phyloP scores from a whole-genome alignment of 805 yeast species.

The Candida taoyuanica region DNA sequence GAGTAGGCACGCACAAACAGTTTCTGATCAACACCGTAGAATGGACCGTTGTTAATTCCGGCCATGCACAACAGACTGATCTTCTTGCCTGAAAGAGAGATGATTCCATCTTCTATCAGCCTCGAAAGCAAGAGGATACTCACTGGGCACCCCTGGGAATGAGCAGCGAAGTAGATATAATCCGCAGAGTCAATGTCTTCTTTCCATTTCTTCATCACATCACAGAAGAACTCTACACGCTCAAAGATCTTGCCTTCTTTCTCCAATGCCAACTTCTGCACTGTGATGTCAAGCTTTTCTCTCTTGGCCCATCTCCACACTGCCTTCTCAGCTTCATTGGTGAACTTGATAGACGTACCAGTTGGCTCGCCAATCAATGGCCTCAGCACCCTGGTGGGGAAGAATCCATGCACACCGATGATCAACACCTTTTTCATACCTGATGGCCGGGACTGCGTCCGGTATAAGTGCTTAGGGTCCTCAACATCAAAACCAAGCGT shows the following conservation, averaged over 20 bases:
- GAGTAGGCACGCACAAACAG: slow-evolving; percentile 84
- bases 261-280: slow-evolving; percentile 91
- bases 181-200: slow-evolving; percentile 59
- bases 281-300: slow-evolving; percentile 34
- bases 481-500: slow-evolving; percentile 25
- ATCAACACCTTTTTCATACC: slow-evolving; percentile 60
- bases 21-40: slow-evolving; percentile 82
- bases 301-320: slow-evolving; percentile 55
- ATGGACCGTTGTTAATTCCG: slow-evolving; percentile 91
- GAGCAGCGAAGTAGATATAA: slow-evolving; percentile 86
- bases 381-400: slow-evolving; percentile 81
- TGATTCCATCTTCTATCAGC: slow-evolving; percentile 56
- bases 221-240: slow-evolving; percentile 76
- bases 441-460: slow-evolving; percentile 12
- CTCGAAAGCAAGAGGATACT: slow-evolving; percentile 73
- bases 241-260: slow-evolving; percentile 89
- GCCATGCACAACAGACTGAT: slow-evolving; percentile 90
- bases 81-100: slow-evolving; percentile 30
- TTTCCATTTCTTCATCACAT: slow-evolving; percentile 63
- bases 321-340: slow-evolving; percentile 82
- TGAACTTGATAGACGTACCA: slow-evolving; percentile 89
- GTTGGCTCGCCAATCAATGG: slow-evolving; percentile 93
- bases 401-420: slow-evolving; percentile 94
- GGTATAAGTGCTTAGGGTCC: slow-evolving; percentile 26
- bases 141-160: slow-evolving; percentile 95